These are phyloP conservation scores for Graphium sp. DNA, from an alignment of 2,329 filamentous ascomycete species.

Conservation along the genomic window DNA sequence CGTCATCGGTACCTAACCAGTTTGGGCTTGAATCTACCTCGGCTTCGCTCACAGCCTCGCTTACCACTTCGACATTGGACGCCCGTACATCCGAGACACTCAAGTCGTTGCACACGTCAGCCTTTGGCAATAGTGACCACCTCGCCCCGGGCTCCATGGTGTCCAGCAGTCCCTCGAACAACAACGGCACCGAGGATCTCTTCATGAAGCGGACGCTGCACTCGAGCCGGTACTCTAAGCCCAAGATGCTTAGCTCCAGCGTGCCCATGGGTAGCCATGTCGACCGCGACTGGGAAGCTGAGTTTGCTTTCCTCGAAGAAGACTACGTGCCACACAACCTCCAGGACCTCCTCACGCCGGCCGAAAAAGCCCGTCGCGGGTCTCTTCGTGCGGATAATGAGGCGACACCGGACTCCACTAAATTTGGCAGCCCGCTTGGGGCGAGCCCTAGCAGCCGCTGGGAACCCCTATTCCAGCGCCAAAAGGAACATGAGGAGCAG, in stretches of 20 bases:
- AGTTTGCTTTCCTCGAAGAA: constrained; percentile 67
- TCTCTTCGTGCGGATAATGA: constrained; percentile 42
- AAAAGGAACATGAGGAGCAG: constrained; percentile 38
- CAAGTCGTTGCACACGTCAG: constrained; percentile 48
- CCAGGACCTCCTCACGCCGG: constrained; percentile 48
- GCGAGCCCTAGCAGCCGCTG: constrained; percentile 43
- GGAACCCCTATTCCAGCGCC: constrained; percentile 42
- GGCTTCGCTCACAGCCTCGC: constrained; percentile 48
- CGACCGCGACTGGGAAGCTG: constrained; percentile 46
- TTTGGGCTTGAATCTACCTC: constrained; percentile 81
- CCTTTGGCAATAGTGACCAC: constrained; percentile 50
- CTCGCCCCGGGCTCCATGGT: constrained; percentile 26
- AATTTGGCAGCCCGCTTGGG: constrained; percentile 41
- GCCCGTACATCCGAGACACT: constrained; percentile 44
- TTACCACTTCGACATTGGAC: too few relatives aligned
- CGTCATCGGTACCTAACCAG: constrained; percentile 80
- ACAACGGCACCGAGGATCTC: constrained; percentile 41
- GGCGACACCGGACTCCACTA: constrained; percentile 21
- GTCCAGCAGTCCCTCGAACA: constrained; percentile 26
- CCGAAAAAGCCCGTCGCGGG: constrained; percentile 48
- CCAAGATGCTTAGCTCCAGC: constrained; percentile 54
- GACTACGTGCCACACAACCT: constrained; percentile 67
- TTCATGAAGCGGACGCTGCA: constrained; percentile 57
- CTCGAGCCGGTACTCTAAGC: constrained; percentile 48
- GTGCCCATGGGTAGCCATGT: constrained; percentile 42